Evolutionary conservation across 768 basidiomycete genomes (phyloP), one percentile per base, ranked within the genome.

Genomic region (Clavulina sp.): DNA sequence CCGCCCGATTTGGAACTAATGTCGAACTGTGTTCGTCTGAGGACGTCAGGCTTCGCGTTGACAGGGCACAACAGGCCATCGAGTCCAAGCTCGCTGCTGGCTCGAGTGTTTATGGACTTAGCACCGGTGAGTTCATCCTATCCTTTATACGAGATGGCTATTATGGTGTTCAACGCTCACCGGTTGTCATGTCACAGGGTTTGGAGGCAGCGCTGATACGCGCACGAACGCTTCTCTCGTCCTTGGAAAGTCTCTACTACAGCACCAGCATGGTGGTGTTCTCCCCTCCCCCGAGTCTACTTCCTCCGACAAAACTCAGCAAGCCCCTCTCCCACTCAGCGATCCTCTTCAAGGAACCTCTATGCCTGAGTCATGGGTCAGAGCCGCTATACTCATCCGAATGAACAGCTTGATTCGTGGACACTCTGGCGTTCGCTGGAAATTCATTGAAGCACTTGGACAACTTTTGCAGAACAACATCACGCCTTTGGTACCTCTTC

Each of bases 341-440:
- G 83, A 86, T 59, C 83, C 81, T 1, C 62, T 80, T 9, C 65
- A 73, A 7, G 74, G 77, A 7, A 73, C 74, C 29, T 77, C 73
- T 54, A 88, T 91, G 84, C 86, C 87, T 3, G 80, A 84, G 54
- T 69, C 83, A 2, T 88, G 88, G 83, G 85, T 88, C 30, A 79
- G 87, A 50, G 87, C 81, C 9, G 84, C 87, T 1, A 86, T 91
- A 59, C 66, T 87, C 6, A 72, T 92, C 58, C 83, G 87, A 57
- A 81, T 85, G 72, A 92, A 91, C 65, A 87, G 84, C 3, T 75
- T 92, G 40, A 78, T 87, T 50, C 80, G 87, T 4, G 87, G 86
- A 0, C 88, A 91, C 65, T 87, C 84, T 21, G 88, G 83, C 31
- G 77, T 92, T 9, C 75, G 86, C 33, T 79, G 79, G 74, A 77